Percentiles rank a stretch among this genome's conserved stretches.
These are phyloP conservation scores for Adiantum capillusveneris DNA, from an alignment of 75 land plant species.

Conservation along the genomic window DNA sequence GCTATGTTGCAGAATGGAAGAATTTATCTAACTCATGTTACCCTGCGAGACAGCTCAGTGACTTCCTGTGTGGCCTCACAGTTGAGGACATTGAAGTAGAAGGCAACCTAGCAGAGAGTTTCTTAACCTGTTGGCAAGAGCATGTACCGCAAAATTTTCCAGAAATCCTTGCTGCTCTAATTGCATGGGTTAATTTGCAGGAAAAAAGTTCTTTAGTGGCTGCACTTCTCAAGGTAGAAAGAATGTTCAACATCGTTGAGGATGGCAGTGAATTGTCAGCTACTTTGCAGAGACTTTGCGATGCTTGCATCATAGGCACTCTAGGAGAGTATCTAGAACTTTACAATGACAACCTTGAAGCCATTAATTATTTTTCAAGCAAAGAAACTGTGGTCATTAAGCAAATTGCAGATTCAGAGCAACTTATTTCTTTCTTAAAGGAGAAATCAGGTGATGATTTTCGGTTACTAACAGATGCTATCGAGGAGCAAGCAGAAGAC, in stretches of 20 bases:
- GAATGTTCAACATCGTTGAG: slow-evolving; percentile 7
- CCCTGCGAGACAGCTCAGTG: slow-evolving; percentile 6
- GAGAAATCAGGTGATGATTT: slow-evolving; percentile 22
- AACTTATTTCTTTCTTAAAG: slow-evolving; percentile 13
- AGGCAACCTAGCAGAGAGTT: neutral
- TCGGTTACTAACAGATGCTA: slow-evolving; percentile 16
- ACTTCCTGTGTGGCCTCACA: slow-evolving; percentile 2
- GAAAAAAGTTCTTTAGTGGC: slow-evolving; percentile 6
- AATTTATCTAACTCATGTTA: neutral
- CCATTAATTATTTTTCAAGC: slow-evolving; percentile 6
- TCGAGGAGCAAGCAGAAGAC: slow-evolving; percentile 17
- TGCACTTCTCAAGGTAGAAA: slow-evolving; percentile 11
- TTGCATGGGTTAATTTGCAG: slow-evolving; percentile 19
- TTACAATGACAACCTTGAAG: slow-evolving; percentile 11
- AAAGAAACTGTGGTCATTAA: slow-evolving; percentile 11
- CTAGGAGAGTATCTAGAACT: slow-evolving; percentile 12
- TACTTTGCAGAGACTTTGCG: neutral
- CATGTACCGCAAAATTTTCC: neutral
- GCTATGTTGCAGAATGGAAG: slow-evolving; percentile 1
- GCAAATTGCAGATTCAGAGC: slow-evolving; percentile 14
- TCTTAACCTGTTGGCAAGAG: neutral
- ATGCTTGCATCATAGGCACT: slow-evolving; percentile 6
- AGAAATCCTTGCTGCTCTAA: slow-evolving; percentile 6
- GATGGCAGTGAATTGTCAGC: neutral
- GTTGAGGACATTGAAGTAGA: slow-evolving; percentile 2